Conservation (phyloP, 257 asterid species). For the Solanum neorickii region DNA sequence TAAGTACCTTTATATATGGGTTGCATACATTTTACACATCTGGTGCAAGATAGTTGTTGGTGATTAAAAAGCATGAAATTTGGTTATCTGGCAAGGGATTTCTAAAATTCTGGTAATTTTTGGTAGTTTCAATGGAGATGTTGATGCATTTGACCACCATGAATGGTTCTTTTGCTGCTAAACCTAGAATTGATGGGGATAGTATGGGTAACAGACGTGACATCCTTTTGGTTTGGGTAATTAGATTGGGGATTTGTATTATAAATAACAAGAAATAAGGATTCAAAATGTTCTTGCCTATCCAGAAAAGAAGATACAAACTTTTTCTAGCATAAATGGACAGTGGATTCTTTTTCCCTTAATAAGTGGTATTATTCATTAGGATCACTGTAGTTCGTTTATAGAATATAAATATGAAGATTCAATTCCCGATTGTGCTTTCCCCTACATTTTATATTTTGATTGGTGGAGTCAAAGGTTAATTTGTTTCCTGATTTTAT, state of each 20-base stretch:
- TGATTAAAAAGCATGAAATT: not conserved
- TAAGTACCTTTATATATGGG: not conserved
- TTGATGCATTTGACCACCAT: not conserved
- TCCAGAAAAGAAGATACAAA: not conserved
- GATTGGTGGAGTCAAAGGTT: not conserved
- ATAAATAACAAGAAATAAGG: not conserved
- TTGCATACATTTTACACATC: not conserved
- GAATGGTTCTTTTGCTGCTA: not conserved
- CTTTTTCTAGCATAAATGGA: not conserved
- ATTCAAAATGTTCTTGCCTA: not conserved
- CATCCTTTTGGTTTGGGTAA: not conserved
- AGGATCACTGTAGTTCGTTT: not conserved
- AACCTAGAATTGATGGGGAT: not conserved
- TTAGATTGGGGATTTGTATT: not conserved
- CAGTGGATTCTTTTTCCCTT: not conserved
- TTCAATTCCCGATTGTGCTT: not conserved
- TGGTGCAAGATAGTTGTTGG: not conserved
- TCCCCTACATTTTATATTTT: not conserved
- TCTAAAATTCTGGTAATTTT: not conserved
- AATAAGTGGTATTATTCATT: not conserved
- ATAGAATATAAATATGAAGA: not conserved
- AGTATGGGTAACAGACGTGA: not conserved
- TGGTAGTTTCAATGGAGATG: not conserved
- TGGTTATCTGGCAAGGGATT: not conserved
- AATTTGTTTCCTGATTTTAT: not conserved